These are phyloP conservation scores for Lepraria neglecta DNA, from an alignment of 495 filamentous ascomycete species.

Conservation along the genomic window DNA sequence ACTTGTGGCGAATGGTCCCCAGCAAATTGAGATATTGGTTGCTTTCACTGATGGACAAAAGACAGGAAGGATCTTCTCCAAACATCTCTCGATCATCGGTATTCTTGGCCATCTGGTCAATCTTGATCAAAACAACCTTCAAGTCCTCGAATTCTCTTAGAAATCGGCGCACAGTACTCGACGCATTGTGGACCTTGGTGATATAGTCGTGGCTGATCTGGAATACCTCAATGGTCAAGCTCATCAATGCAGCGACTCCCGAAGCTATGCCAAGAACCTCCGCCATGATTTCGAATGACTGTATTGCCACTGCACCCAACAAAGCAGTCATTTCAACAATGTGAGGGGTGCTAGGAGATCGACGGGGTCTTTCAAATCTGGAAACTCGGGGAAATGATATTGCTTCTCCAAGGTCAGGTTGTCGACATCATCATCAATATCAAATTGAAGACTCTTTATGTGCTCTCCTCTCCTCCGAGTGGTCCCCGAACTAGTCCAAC, in stretches of 20 bases:
- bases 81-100: background rate
- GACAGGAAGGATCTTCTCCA: background rate
- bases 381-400: too few relatives aligned
- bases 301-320: too few relatives aligned
- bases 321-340: too few relatives aligned
- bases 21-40: background rate
- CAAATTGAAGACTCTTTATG: too few relatives aligned
- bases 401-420: too few relatives aligned
- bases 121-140: background rate
- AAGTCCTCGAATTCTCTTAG: background rate
- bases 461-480: too few relatives aligned
- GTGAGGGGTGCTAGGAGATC: too few relatives aligned
- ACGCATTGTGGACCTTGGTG: slow-evolving; percentile 3
- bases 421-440: too few relatives aligned
- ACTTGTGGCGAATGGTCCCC: background rate
- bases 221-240: slow-evolving; percentile 11
- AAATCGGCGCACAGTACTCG: background rate
- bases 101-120: slow-evolving; percentile 4
- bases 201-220: slow-evolving; percentile 13
- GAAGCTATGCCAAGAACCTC: slow-evolving; percentile 8
- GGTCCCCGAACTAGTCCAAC: too few relatives aligned
- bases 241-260: slow-evolving; percentile 2
- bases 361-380: too few relatives aligned
- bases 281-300: slow-evolving; percentile 4
- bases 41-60: slow-evolving; percentile 1